phyloP scores from a whole-genome alignment of 208 protist genomes.

The Crithidia acanthocephali region DNA sequence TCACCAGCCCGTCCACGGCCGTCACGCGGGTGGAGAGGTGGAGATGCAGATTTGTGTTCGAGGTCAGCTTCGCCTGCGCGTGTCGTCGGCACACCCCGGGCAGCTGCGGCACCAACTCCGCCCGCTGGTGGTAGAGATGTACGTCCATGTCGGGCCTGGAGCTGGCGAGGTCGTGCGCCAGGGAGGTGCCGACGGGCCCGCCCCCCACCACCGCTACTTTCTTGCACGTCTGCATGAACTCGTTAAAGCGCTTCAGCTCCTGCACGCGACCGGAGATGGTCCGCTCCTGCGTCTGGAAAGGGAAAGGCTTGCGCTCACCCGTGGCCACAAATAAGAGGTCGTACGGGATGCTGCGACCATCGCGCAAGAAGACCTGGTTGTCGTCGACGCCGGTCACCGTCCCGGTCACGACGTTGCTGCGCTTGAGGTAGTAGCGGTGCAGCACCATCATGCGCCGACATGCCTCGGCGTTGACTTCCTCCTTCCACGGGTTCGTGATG shows the following conservation, averaged over 20 bases:
- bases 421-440: conserved; percentile 90
- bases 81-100: conserved; percentile 66
- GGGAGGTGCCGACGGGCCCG: conserved; percentile 75
- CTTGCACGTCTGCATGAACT: conserved; percentile 66
- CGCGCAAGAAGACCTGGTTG: conserved; percentile 59
- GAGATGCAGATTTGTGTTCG: conserved; percentile 54
- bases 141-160: conserved; percentile 69
- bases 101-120: conserved; percentile 67
- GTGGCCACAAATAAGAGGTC: conserved; percentile 82
- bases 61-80: conserved; percentile 56
- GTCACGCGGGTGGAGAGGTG: conserved; percentile 64
- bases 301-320: conserved; percentile 83
- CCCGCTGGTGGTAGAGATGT: conserved; percentile 72
- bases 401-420: conserved; percentile 81
- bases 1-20: conserved; percentile 35
- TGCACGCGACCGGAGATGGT: conserved; percentile 75
- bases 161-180: conserved; percentile 69
- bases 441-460: conserved; percentile 77
- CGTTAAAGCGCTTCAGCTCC: conserved; percentile 81
- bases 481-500: conserved; percentile 62
- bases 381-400: conserved; percentile 80
- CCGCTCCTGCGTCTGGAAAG: conserved; percentile 68
- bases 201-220: conserved; percentile 89
- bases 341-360: conserved; percentile 74
- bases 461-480: conserved; percentile 63